Evolutionary conservation across 225 moss, liverwort and hornwort genomes (phyloP).

Genomic region (Marchantia paleacea): DNA sequence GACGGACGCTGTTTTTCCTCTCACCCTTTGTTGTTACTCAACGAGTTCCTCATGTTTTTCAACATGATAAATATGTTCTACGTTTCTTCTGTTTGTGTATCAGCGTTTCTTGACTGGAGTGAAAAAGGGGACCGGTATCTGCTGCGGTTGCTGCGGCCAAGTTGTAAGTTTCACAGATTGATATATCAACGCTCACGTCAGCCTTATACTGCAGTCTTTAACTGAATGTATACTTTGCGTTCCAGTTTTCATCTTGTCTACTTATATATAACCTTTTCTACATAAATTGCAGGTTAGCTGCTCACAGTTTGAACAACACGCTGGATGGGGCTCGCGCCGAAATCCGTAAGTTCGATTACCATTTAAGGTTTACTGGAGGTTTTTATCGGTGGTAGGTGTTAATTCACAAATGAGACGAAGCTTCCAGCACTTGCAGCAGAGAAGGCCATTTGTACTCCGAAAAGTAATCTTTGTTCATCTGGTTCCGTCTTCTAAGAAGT

Average conservation of each 20-base stretch:
- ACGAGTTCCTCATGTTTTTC: no score
- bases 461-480: background rate
- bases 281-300: constrained; percentile 66
- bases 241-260: background rate
- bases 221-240: background rate
- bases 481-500: background rate
- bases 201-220: background rate
- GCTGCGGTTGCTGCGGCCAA: constrained; percentile 82
- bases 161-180: constrained; percentile 47
- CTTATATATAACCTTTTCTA: background rate
- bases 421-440: background rate
- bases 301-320: constrained; percentile 91
- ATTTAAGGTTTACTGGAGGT: background rate
- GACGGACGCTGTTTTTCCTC: no score
- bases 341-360: constrained; percentile 67
- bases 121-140: constrained; percentile 71
- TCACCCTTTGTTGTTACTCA: no score
- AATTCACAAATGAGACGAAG: background rate
- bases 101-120: constrained; percentile 71
- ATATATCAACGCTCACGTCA: no score
- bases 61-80: no score
- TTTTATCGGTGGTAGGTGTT: background rate
- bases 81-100: background rate
- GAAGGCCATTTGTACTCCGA: background rate
- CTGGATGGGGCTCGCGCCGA: constrained; percentile 82